Base-by-base conservation (phyloP, 495 filamentous ascomycete genomes). In the Cercophora scortea region DNA sequence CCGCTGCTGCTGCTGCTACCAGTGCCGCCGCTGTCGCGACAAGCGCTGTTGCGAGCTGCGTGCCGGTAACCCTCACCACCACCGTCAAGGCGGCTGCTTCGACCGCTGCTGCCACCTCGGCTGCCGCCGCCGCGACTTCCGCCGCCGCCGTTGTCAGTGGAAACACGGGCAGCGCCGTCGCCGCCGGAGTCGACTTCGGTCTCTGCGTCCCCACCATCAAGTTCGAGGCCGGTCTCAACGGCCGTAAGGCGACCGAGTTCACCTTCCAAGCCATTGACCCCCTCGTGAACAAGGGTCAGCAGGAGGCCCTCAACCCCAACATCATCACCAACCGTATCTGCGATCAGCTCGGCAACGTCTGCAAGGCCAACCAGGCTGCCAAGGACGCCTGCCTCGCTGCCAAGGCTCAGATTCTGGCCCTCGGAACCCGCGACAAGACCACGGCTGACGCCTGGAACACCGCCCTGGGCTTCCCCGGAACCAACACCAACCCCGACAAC, bases 241-340 rank as follows among this genome's bases (percentile, higher is more conserved):
- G 70, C 43, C 77, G 78, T 47, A 50, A 59, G 2, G 65, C 68
- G 53, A 67, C 61, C 44, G 77, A 78, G 62, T 71, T 69, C 66
- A 79, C 78, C 54, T 82, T 82, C 75, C 72, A 75, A 53, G 63
- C 78, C 49, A 64, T 64, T 45, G 77, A 79, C 60, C 56, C 69
- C 11, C 57, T 72, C 43, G 72, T 74, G 45, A 65, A 66, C 51
- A 64, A 72, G 57, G 74, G 75, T 41, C 75, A 80, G 65, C 56
- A 72, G 59, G 73, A 79, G 55, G 77, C 77, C 5, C 68, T 81
- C 38, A 80, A 80, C 70, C 77, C 77, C 51, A 75, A 75, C 67
- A 85, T 84, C 73, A 85, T 84, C 71, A 80, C 80, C 68, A 83
- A 82, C 73, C 75, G 79, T 50, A 74, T 84, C 62, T 79, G 79